Conservation (phyloP, 1,284 basidiomycete species). For the Cystobasidium pallidum region DNA sequence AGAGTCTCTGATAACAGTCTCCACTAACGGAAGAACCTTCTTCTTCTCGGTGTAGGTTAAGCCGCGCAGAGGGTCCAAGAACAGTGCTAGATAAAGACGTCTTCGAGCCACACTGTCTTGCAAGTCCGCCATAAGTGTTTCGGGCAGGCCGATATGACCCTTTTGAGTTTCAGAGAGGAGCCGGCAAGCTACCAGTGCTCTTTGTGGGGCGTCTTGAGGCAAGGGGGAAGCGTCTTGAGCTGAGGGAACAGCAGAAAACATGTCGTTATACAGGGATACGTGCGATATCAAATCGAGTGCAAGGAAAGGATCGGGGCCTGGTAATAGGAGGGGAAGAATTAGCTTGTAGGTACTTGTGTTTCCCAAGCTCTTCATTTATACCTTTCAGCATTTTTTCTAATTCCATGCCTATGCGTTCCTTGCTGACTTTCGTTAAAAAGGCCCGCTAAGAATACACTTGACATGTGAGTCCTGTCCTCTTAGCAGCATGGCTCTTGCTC, state of each 20-base stretch:
- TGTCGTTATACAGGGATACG: constrained; percentile 69
- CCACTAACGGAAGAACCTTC: constrained; percentile 65
- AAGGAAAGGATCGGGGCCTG: constrained; percentile 73
- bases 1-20: constrained; percentile 76
- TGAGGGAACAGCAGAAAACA: constrained; percentile 63
- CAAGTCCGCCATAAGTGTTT: background rate
- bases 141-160: background rate
- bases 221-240: constrained; percentile 59
- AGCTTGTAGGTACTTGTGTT: no score
- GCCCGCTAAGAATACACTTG: constrained; percentile 62
- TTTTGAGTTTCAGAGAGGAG: constrained; percentile 43
- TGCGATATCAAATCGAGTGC: constrained; percentile 72
- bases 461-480: background rate
- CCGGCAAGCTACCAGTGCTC: constrained; percentile 5
- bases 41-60: constrained; percentile 69
- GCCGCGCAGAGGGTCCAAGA: constrained; percentile 67
- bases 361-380: constrained; percentile 52
- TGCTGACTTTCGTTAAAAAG: constrained; percentile 75
- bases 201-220: constrained; percentile 60
- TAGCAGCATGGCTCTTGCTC: constrained; percentile 35
- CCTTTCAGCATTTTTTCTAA: constrained; percentile 88
- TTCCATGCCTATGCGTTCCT: constrained; percentile 88
- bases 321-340: no score
- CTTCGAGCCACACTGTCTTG: constrained; percentile 57
- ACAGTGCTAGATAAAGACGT: constrained; percentile 73